Evolutionary conservation across 2,329 filamentous ascomycete species (phyloP), one percentile per base, ranked within the genome.

Genomic region (Tolypocladium endophyticum): DNA sequence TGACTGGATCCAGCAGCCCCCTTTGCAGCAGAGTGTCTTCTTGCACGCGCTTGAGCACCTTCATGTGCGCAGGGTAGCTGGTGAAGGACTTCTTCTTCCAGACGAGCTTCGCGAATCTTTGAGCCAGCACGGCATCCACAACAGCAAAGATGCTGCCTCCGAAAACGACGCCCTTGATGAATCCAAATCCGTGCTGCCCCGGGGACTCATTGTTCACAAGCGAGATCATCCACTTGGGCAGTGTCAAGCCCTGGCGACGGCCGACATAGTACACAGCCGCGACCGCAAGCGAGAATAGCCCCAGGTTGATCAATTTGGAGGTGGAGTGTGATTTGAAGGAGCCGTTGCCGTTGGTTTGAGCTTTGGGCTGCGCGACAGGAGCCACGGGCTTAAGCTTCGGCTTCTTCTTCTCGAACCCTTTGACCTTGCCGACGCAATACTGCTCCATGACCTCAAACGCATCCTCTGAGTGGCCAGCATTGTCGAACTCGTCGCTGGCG

Each of bases 401-500:
- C 41, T 63, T 63, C 43, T 60, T 61, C 58, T 25, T 66, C 59
- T 50, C 47, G 47, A 61, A 67, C 45, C 71, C 73, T 58, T 71
- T 73, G 59, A 76, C 68, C 36, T 68, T 71, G 23, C 77, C 77
- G 39, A 79, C 55, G 47, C 63, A 63, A 58, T 70, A 76, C 16
- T 68, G 61, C 2, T 68, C 69, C 71, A 79, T 74, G 55, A 77
- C 74, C 45, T 78, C 76, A 57, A 67, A 71, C 3, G 77, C 77
- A 59, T 80, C 78, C 30, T 90, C 88, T 55, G 87, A 91, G 77
- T 95, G 90, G 53, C 90, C 90, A 43, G 90, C 89, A 68, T 92
- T 88, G 75, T 94, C 89, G 68, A 92, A 94, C 50, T 85, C 87
- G 70, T 90, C 86, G 52, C 87, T 90, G 55, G 87, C 86, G 74